Evolutionary conservation across 164 flowering plant species (phyloP).

Genomic region (Sextonia rubra): DNA sequence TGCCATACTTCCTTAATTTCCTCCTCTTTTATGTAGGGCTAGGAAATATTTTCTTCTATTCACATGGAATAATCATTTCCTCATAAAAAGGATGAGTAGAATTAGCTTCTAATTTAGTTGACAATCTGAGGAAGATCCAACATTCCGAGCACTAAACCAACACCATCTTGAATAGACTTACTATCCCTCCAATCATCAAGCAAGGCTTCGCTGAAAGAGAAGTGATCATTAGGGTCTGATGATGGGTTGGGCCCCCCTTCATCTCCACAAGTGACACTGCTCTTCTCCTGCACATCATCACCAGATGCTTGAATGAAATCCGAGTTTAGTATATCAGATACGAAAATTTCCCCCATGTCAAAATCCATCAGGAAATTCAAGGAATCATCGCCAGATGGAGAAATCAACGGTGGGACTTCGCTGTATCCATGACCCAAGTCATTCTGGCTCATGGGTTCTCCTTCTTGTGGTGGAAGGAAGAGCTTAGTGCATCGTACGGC

Average conservation of each 20-base stretch:
- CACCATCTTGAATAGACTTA: not conserved
- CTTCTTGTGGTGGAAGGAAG: not conserved
- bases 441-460: not conserved
- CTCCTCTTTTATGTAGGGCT: too few relatives aligned
- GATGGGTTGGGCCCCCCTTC: not conserved
- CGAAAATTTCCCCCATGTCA: not conserved
- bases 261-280: not conserved
- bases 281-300: not conserved
- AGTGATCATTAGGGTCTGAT: not conserved
- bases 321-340: not conserved
- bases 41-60: too few relatives aligned
- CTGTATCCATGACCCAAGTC: not conserved
- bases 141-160: not conserved
- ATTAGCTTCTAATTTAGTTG: too few relatives aligned
- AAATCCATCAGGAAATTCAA: not conserved
- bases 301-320: not conserved
- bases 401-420: not conserved
- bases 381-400: not conserved
- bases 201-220: not conserved
- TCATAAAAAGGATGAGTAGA: too few relatives aligned
- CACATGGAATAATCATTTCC: too few relatives aligned
- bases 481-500: slow-evolving; percentile 20
- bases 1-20: too few relatives aligned
- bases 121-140: not conserved
- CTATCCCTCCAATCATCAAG: slow-evolving; percentile 2